These are phyloP conservation scores for Trichoderma endophyticum DNA, from an alignment of 2,329 filamentous ascomycete species.

Conservation along the genomic window DNA sequence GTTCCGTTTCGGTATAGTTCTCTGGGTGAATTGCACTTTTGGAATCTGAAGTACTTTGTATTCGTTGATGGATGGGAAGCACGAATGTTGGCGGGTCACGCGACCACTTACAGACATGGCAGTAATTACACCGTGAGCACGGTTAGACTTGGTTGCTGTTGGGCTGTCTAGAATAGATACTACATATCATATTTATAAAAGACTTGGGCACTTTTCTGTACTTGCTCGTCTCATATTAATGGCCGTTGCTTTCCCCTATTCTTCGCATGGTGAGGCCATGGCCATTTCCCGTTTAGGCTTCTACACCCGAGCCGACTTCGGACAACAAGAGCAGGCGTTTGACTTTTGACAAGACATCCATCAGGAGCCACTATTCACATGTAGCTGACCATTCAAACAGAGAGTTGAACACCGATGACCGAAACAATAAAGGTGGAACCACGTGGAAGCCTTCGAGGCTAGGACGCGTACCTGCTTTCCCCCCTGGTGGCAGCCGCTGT, in stretches of 20 bases:
- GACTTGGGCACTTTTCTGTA: background rate
- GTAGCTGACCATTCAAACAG: background rate
- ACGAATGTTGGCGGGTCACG: background rate
- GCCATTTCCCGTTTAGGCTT: background rate
- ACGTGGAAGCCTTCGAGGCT: background rate
- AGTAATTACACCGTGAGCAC: background rate
- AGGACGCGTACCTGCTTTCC: conserved; percentile 11
- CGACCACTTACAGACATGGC: background rate
- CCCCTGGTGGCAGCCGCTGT: conserved; percentile 9
- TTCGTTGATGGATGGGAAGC: background rate
- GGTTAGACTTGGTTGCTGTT: background rate
- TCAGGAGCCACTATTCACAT: background rate
- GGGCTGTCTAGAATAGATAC: background rate
- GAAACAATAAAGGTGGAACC: background rate
- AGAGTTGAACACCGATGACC: background rate
- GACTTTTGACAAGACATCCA: conserved; percentile 7
- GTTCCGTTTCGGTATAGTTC: background rate
- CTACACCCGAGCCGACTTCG: background rate
- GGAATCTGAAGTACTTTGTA: background rate
- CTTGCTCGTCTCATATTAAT: background rate
- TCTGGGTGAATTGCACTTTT: background rate
- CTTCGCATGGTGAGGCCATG: background rate
- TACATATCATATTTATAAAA: background rate
- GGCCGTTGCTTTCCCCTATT: background rate
- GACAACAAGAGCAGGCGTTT: conserved; percentile 1